Evolutionary conservation across 352 stramenopile genomes (phyloP).

Genomic region (Phytopythium helicoides): DNA sequence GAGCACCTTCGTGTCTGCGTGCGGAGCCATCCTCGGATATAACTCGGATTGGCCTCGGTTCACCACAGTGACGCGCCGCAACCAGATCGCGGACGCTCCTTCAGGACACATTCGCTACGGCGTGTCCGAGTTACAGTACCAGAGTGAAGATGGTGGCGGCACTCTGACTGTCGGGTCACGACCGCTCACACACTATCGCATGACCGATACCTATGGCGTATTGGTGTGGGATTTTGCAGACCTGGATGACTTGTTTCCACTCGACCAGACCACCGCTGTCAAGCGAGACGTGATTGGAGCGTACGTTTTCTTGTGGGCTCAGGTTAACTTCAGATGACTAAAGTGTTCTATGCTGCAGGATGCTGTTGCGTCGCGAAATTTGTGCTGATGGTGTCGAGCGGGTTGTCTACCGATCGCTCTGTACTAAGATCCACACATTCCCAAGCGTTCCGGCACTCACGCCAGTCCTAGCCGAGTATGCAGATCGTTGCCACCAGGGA

Average conservation of each 20-base stretch:
- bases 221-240: conserved; percentile 35
- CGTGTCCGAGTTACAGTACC: conserved; percentile 30
- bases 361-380: conserved; percentile 27
- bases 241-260: conserved; percentile 26
- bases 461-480: conserved; percentile 19
- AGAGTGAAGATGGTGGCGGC: conserved; percentile 20
- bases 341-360: conserved; percentile 28
- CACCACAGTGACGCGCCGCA: conserved; percentile 19
- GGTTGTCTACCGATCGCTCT: conserved; percentile 26
- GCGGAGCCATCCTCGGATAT: conserved; percentile 34
- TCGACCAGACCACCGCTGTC: conserved; percentile 17
- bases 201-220: conserved; percentile 16
- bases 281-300: conserved; percentile 30
- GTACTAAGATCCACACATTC: conserved; percentile 34
- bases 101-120: conserved; percentile 45
- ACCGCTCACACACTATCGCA: conserved; percentile 23
- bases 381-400: conserved; percentile 31
- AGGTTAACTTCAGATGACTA: conserved; percentile 20
- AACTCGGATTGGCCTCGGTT: conserved; percentile 48
- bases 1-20: conserved; percentile 38
- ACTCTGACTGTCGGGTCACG: conserved; percentile 22
- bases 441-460: conserved; percentile 6
- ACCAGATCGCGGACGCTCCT: conserved; percentile 32
- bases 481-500: conserved; percentile 20
- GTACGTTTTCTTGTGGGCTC: conserved; percentile 18